These are phyloP conservation scores for Stentor coeruleus DNA, from an alignment of 73 alveolate species.

Conservation along the genomic window DNA sequence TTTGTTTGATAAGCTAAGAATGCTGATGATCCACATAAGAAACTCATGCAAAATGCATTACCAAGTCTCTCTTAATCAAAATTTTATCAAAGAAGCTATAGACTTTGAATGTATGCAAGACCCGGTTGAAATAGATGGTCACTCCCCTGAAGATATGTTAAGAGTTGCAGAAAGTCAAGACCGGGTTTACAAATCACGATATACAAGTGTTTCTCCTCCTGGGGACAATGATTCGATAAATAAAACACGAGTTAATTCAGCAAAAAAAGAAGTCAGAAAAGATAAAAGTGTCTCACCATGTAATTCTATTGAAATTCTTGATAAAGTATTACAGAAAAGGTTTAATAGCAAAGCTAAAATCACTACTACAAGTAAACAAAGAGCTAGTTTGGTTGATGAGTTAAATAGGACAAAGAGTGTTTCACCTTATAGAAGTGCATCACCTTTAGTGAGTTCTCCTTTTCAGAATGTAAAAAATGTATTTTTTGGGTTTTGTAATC, in stretches of 20 bases:
- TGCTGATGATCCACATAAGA: slow-evolving; percentile 16
- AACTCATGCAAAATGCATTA: slow-evolving; percentile 25
- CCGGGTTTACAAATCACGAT: neutral
- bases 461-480: neutral
- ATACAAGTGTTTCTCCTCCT: neutral
- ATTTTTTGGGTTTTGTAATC: too few species aligned
- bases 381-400: neutral
- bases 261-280: too few species aligned
- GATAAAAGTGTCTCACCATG: neutral
- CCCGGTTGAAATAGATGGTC: neutral
- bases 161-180: neutral
- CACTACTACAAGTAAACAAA: neutral
- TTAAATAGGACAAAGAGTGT: neutral
- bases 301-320: neutral
- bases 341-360: neutral
- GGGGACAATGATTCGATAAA: neutral
- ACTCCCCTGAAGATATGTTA: neutral
- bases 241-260: neutral
- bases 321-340: neutral
- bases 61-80: slow-evolving; percentile 18
- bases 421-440: neutral
- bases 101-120: neutral
- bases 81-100: neutral
- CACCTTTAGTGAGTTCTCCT: neutral
- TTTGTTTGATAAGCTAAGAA: slow-evolving; percentile 4